Conservation (phyloP, 805 yeast species). For the Dipodascus geniculatus region DNA sequence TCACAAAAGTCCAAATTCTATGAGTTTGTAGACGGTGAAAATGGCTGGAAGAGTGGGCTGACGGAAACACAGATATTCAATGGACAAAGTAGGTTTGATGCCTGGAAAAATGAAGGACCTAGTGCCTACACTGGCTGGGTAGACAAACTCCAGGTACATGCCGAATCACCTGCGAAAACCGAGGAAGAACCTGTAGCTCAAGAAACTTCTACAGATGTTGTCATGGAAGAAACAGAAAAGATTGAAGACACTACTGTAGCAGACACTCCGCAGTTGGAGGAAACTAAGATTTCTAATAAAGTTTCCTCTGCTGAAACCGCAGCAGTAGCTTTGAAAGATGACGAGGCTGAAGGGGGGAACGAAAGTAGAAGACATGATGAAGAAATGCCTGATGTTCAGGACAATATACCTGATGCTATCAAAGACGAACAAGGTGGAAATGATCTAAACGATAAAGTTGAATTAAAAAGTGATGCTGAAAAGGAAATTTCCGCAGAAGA, state of each 20-base stretch:
- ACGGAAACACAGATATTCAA: slow-evolving; percentile 29
- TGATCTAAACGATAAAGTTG: not conserved
- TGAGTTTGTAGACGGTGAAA: slow-evolving; percentile 37
- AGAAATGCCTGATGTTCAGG: not conserved
- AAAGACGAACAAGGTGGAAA: not conserved
- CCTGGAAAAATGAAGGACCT: slow-evolving; percentile 5
- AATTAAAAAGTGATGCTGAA: not conserved
- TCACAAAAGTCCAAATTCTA: slow-evolving; percentile 18
- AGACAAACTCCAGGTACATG: not conserved
- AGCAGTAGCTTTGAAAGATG: not conserved
- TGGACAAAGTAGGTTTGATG: slow-evolving; percentile 14
- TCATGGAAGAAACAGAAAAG: slow-evolving; percentile 5
- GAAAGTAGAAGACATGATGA: not conserved
- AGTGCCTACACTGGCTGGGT: slow-evolving; percentile 2
- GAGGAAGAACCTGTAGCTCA: slow-evolving; percentile 6
- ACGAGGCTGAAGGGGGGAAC: too few relatives aligned
- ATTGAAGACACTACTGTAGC: slow-evolving; percentile 11
- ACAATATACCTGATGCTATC: not conserved
- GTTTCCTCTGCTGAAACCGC: not conserved
- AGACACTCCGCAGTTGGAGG: not conserved
- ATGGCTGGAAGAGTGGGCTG: slow-evolving; percentile 44
- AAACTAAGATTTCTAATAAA: not conserved
- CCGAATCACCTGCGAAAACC: slow-evolving; percentile 3
- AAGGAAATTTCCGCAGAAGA: not conserved
- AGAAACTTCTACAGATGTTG: not conserved